Evolutionary conservation across 495 filamentous ascomycete genomes (phyloP), one percentile per base, ranked within the genome.

Genomic region (Baudoinia panamericana): DNA sequence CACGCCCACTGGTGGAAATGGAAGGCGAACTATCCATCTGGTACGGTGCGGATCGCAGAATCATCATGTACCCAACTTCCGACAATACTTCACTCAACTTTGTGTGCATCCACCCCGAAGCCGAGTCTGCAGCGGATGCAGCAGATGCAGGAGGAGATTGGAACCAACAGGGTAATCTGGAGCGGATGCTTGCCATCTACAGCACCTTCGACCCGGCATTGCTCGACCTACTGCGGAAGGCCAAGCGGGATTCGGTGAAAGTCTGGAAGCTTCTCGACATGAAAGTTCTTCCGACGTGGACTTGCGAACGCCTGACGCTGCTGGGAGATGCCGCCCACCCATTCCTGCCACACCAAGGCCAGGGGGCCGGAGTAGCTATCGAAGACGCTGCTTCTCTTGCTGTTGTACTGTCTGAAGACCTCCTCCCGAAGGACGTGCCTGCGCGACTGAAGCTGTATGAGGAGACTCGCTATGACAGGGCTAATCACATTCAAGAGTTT

Each of bases 321-420:
- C 33, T 80, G 4, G 75, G 75, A 2, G 75, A 78, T 62, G 69
- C 76, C 0, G 72, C 69, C 21, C 75, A 80, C 56, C 73, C 73
- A 5, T 75, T 77, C 48, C 47, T 66, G 23, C 72, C 72, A 9
- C 31, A 34, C 31, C 55, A 56, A 39, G 57, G 50, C 10, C 55
- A 60, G 43, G 55, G 55, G 5, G 57, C 47, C 11, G 57, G 34
- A 15, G 28, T 44, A 23, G 57, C 57, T 10, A 60, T 60, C 13
- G 74, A 81, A 50, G 75, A 79, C 44, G 73, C 68, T 6, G 67
- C 70, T 0, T 62, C 69, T 4, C 57, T 79, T 0, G 67, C 63
- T 7, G 61, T 65, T 9, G 50, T 78, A 3, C 59, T 80, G 2
- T 66, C 69, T 0, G 9, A 41, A 9, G 68, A 63, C 0, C 71